A percentile compares a stretch with the other conserved stretches of the same genome.
Evolutionary conservation across 2,329 filamentous ascomycete species (phyloP).

Genomic region (Fusarium acutatum): DNA sequence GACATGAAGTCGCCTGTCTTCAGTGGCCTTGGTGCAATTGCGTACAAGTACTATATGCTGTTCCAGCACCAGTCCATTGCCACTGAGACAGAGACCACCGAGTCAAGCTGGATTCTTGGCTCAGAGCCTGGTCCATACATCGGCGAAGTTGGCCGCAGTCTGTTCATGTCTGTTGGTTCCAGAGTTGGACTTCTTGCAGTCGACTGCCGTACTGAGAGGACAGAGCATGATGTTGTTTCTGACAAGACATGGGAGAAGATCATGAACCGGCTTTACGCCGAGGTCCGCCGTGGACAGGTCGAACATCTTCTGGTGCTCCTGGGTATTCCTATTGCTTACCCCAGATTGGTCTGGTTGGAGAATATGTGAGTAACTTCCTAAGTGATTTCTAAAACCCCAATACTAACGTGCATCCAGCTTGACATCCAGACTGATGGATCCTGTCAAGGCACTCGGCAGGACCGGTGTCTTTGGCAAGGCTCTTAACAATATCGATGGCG

Average conservation of each 20-base stretch:
- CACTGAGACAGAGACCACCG: slow-evolving; percentile 80
- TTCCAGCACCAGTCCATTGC: slow-evolving; percentile 95
- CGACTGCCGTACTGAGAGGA: slow-evolving; percentile 91
- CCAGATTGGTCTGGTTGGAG: slow-evolving; percentile 75
- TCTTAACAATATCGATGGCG: slow-evolving; percentile 89
- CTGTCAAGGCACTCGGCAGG: slow-evolving; percentile 87
- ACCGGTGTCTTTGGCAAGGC: slow-evolving; percentile 81
- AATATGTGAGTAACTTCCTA: slow-evolving; percentile 63
- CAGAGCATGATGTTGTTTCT: slow-evolving; percentile 80
- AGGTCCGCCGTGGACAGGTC: slow-evolving; percentile 83
- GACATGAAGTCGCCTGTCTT: slow-evolving; percentile 94
- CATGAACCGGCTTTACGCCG: slow-evolving; percentile 83
- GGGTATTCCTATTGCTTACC: slow-evolving; percentile 85
- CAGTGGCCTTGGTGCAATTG: slow-evolving; percentile 85
- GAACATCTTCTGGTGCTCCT: slow-evolving; percentile 90
- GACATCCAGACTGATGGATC: slow-evolving; percentile 86
- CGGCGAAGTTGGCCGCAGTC: slow-evolving; percentile 80
- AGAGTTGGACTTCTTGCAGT: slow-evolving; percentile 85
- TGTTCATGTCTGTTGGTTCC: slow-evolving; percentile 85
- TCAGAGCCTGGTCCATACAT: slow-evolving; percentile 87
- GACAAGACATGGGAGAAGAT: slow-evolving; percentile 86
- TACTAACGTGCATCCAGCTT: slow-evolving; percentile 61
- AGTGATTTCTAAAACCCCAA: not conserved
- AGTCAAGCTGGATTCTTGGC: slow-evolving; percentile 92
- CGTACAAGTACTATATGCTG: slow-evolving; percentile 98